Base-by-base conservation (phyloP, 768 basidiomycete species). In the Lentinula detonsa region DNA sequence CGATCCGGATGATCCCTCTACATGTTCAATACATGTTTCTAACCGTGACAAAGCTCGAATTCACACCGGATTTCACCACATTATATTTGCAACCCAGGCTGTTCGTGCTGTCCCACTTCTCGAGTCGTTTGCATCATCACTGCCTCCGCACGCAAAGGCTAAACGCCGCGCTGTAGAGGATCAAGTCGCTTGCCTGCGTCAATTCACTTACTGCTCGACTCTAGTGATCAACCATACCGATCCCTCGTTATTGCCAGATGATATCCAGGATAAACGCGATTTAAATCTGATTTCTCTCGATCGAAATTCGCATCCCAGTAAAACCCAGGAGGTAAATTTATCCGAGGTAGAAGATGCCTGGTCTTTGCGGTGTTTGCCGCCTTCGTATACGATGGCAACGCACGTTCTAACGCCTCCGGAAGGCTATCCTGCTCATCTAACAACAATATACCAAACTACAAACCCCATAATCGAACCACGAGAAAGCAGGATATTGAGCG, bases 151-250 rank as follows among this genome's bases (percentile, higher is more conserved):
- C 0, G 64, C 70, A 15, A 61, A 57, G 46, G 34, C 65, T 63
- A 72, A 74, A 55, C 73, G 70, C 23, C 57, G 67, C 18, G 67
- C 67, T 9, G 66, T 82, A 3, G 72, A 72, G 46, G 69, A 70
- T 7, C 79, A 82, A 60, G 72, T 86, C 23, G 65, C 66, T 1
- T 83, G 84, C 57, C 73, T 91, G 7, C 65, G 75, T 52, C 63
- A 74, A 7, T 88, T 91, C 69, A 67, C 73, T 62, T 88, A 89
- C 65, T 71, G 78, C 46, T 72, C 72, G 40, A 82, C 80, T 5
- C 76, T 87, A 35, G 87, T 91, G 59, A 75, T 90, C 62, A 90
- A 89, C 65, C 90, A 93, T 68, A 85, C 84, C 31, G 88, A 90
- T 67, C 66, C 70, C 2, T 71, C 76, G 0, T 73, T 91, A 28